Evolutionary conservation across 345 rosid genomes (phyloP), one percentile per base, ranked within the genome.

Genomic region (Pseudoturritis turrita): DNA sequence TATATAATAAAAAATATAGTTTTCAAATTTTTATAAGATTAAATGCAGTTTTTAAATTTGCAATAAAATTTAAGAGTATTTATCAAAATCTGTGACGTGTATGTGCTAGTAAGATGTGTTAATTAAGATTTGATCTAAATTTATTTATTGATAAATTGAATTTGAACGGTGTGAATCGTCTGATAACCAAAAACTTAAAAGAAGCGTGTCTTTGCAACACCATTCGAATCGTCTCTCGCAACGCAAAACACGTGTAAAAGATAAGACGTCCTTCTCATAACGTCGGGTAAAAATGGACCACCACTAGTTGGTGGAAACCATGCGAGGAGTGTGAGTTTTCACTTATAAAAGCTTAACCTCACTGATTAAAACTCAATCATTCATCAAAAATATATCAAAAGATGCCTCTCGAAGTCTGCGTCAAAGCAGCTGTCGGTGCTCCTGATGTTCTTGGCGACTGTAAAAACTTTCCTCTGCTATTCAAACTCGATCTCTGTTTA

Each of bases 381-480:
- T 70, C 60, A 28, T 33, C 66, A 21, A 12, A 13, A 47, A 4
- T 10, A 5, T 2, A 33, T 14, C 10, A 45, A 33, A n/a, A 78
- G 81, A 90, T 92, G 98, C 81, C 86, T 69, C 40, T 90, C 55
- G 97, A 93, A 86, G 55, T 95, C 64, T 86, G 91, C 62, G 99
- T 86, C 59, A 92, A 92, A 80, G 98, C 92, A 29, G 98, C 92
- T 22, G 47, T 61, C 26, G 97, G 94, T 31, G 92, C 88, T 7
- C 91, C 92, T 36, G 83, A 86, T 59, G 40, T 45, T 62, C 83
- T 85, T 19, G 97, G 96, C 72, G 98, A 94, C 79, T 94, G 96
- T 94, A 83, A 4, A 47, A 4, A 47, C n/a, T 44, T 13, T 2
- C 10, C 49, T 10, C 57, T 12, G 36, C 64, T 12, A 29, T 28